Percentiles rank a stretch among this genome's conserved stretches.
These are phyloP conservation scores for Canavalia ensiformis DNA, from an alignment of 306 rosid species.

Conservation along the genomic window DNA sequence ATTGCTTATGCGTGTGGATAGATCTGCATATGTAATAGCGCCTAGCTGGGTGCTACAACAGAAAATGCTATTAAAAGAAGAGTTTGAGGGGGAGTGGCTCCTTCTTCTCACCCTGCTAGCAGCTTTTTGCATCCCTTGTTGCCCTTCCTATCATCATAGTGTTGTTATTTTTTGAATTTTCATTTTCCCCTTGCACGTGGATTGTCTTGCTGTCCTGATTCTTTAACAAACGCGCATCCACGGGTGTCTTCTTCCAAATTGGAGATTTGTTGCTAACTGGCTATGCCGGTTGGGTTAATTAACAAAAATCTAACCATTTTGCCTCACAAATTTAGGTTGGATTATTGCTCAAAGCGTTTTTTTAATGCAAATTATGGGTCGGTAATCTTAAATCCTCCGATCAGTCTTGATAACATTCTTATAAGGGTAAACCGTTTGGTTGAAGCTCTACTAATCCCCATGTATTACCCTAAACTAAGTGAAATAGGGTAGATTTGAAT, in stretches of 20 bases:
- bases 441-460: too few species aligned
- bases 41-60: slow-evolving; percentile 13
- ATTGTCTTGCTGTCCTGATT: neutral
- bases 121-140: neutral
- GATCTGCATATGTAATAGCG: slow-evolving; percentile 27
- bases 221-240: neutral
- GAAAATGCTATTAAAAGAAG: neutral
- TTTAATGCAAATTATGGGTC: neutral
- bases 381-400: neutral
- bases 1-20: neutral
- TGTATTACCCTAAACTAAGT: too few species aligned
- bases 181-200: slow-evolving; percentile 43
- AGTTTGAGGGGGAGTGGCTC: neutral
- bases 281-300: neutral
- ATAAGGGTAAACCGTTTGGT: neutral
- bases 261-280: neutral
- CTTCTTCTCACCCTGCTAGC: neutral
- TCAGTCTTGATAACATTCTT: neutral
- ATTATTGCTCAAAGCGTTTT: neutral
- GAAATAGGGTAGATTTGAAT: neutral
- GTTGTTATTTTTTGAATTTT: slow-evolving; percentile 1
- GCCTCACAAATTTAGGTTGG: neutral
- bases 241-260: slow-evolving; percentile 28
- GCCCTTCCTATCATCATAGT: neutral
- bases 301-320: neutral